Percentiles rank a stretch among this genome's conserved stretches.
Conservation (phyloP, 2,329 filamentous ascomycete genomes). For the Aspergillus puulaauensis region DNA sequence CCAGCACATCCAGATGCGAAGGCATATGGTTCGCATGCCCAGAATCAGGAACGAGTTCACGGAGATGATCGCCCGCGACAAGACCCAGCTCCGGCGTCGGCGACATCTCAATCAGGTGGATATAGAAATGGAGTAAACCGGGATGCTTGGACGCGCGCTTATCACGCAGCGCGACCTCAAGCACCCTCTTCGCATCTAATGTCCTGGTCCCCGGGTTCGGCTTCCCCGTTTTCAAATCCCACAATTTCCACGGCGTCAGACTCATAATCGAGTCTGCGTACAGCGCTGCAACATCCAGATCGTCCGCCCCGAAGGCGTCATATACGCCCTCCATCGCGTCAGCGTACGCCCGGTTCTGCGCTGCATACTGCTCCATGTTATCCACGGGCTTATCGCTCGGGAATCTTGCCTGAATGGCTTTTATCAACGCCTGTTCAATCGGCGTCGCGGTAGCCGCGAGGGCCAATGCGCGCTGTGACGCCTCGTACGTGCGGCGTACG, state of each 20-base stretch:
- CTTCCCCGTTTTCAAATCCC: constrained; percentile 59
- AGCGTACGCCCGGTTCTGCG: constrained; percentile 62
- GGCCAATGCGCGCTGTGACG: constrained; percentile 45
- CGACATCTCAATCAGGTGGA: constrained; percentile 78
- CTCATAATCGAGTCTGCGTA: constrained; percentile 68
- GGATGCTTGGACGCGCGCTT: constrained; percentile 58
- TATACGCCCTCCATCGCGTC: constrained; percentile 61
- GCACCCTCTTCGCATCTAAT: constrained; percentile 56
- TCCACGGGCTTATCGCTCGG: constrained; percentile 51
- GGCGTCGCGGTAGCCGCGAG: constrained; percentile 24
- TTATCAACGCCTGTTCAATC: constrained; percentile 62
- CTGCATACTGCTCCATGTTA: constrained; percentile 48
- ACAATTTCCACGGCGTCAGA: constrained; percentile 63
- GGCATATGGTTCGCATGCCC: constrained; percentile 77
- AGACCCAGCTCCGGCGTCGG: constrained; percentile 62
- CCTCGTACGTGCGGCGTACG: constrained; percentile 49
- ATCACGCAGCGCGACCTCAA: constrained; percentile 59
- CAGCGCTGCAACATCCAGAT: constrained; percentile 63
- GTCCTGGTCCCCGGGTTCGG: constrained; percentile 57
- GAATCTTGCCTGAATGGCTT: constrained; percentile 63
- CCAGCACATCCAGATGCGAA: constrained; percentile 70
- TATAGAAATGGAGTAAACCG: constrained; percentile 72
- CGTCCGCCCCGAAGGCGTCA: constrained; percentile 47
- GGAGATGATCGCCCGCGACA: constrained; percentile 60
- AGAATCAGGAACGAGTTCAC: constrained; percentile 65